Conservation (phyloP, 2,329 filamentous ascomycete genomes). For the Rugonectria rugulosa region DNA sequence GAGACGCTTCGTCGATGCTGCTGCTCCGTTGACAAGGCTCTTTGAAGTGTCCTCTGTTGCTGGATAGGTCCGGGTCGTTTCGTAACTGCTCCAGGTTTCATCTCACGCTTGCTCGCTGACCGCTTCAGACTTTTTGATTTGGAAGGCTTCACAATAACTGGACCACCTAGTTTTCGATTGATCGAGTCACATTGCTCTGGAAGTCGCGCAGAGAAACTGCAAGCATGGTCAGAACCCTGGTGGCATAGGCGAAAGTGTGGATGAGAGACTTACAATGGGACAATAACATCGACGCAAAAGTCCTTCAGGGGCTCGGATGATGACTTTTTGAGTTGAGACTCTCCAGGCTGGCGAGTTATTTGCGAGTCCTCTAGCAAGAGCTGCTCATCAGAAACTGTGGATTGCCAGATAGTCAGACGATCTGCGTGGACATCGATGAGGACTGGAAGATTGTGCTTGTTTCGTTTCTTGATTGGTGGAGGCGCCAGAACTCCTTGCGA, state of each 20-base stretch:
- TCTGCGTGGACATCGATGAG: constrained; percentile 79
- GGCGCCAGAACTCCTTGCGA: constrained; percentile 40
- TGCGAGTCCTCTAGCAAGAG: constrained; percentile 60
- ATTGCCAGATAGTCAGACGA: constrained; percentile 84
- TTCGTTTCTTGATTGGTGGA: constrained; percentile 59
- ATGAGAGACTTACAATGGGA: constrained; percentile 72
- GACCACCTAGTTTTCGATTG: constrained; percentile 79
- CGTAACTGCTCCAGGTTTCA: constrained; percentile 60
- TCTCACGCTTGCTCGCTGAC: constrained; percentile 50
- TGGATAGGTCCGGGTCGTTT: constrained; percentile 56
- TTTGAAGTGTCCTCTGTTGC: constrained; percentile 62
- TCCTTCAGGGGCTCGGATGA: constrained; percentile 72
- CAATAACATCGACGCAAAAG: constrained; percentile 82
- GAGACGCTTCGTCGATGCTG: constrained; percentile 61
- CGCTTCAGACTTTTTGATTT: constrained; percentile 59
- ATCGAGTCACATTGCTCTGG: constrained; percentile 74
- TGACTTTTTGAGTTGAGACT: constrained; percentile 48
- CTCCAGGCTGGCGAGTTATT: constrained; percentile 39
- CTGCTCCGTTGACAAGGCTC: constrained; percentile 68
- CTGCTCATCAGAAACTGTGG: constrained; percentile 69
- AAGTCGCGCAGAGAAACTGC: constrained; percentile 76
- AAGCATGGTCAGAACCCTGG: constrained; percentile 43
- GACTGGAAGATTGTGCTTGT: constrained; percentile 68
- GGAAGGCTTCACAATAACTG: constrained; percentile 63
- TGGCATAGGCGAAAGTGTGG: background rate